Percentiles rank a stretch among this genome's conserved stretches.
phyloP scores from a whole-genome alignment of 371 early-diverging fungal genomes.

The Apophysomyces elegans region DNA sequence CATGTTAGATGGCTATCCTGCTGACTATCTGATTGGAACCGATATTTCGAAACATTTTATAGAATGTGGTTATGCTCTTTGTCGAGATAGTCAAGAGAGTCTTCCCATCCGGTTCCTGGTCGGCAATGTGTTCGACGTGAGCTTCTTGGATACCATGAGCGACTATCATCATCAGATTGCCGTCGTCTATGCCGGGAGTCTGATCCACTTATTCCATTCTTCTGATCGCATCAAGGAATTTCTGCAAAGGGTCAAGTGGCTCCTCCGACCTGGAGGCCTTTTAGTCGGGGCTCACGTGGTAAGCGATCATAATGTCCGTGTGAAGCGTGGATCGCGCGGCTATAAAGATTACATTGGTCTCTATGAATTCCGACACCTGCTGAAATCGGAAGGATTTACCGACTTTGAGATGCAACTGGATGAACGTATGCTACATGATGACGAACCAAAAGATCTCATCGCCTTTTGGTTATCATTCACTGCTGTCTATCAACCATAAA shows the following conservation, averaged over 20 bases:
- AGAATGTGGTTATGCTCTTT: constrained; percentile 40
- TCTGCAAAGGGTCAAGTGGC: constrained; percentile 18
- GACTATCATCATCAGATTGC: constrained; percentile 16
- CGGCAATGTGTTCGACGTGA: constrained; percentile 29
- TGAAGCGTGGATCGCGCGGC: constrained; percentile 22
- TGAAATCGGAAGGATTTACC: constrained; percentile 23
- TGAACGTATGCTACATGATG: constrained; percentile 10
- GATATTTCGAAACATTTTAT: constrained; percentile 39
- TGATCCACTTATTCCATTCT: constrained; percentile 40
- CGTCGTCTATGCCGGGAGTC: constrained; percentile 41
- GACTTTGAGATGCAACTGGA: constrained; percentile 30
- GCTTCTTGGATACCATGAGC: constrained; percentile 13
- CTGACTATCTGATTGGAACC: constrained; percentile 31
- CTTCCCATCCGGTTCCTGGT: constrained; percentile 34
- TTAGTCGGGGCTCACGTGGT: constrained; percentile 45
- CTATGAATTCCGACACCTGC: constrained; percentile 24
- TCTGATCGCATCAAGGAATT: constrained; percentile 21
- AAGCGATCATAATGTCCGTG: constrained; percentile 18
- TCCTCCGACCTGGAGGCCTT: constrained; percentile 35
- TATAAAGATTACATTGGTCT: constrained; percentile 32
- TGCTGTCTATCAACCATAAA: background rate
- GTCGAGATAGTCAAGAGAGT: constrained; percentile 25
- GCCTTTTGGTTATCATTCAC: constrained; percentile 1
- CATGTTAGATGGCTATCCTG: constrained; percentile 47
- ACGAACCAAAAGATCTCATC: constrained; percentile 3